Percentiles rank a stretch among this genome's conserved stretches.
Conservation (phyloP, 257 asterid genomes). For the Solanum appendiculatum region DNA sequence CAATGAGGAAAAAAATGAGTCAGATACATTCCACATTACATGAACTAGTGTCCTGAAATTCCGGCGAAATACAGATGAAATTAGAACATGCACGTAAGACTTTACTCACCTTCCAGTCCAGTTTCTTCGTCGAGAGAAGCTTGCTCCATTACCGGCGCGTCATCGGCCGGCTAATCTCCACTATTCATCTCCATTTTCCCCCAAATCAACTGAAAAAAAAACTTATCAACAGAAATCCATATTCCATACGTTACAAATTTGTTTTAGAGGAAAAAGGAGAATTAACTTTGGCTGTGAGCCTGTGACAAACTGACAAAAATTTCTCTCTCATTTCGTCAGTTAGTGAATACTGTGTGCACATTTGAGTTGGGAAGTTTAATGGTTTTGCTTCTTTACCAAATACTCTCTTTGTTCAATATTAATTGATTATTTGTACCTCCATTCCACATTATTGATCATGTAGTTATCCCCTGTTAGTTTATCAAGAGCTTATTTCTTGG, state of each 20-base stretch:
- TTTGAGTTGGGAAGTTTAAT: not conserved
- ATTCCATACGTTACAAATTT: not conserved
- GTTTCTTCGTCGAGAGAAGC: not conserved
- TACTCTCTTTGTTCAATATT: too few relatives aligned
- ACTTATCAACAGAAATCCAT: not conserved
- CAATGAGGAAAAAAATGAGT: not conserved
- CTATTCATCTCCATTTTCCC: not conserved
- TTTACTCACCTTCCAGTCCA: not conserved
- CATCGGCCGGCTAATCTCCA: not conserved
- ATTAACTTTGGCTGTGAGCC: not conserved
- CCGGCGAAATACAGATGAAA: not conserved
- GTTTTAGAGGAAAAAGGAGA: not conserved
- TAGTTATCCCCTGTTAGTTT: too few relatives aligned
- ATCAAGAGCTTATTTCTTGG: too few relatives aligned
- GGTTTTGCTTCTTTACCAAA: not conserved
- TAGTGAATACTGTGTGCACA: not conserved
- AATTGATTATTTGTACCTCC: too few relatives aligned
- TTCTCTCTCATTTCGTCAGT: not conserved
- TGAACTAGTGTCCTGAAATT: not conserved
- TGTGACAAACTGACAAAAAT: not conserved
- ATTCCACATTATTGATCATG: not conserved
- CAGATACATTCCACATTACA: constrained; percentile 2
- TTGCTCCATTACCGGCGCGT: not conserved
- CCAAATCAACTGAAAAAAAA: not conserved
- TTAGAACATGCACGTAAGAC: not conserved